phyloP scores from a whole-genome alignment of 495 filamentous ascomycete genomes.

The Penicillium goetzii region DNA sequence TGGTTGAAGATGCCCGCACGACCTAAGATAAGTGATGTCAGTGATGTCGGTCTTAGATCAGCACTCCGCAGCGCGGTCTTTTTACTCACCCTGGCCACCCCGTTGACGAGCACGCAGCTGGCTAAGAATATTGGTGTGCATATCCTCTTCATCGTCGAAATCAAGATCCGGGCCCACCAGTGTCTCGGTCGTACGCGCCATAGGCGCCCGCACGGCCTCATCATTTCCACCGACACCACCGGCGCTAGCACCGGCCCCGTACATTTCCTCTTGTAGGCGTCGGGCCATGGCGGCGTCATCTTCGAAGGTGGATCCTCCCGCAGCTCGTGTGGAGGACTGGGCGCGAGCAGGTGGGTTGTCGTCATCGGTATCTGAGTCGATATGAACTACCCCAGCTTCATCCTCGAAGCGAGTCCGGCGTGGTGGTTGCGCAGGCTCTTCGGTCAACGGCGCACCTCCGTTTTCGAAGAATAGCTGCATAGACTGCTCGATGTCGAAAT shows the following conservation, averaged over 20 bases:
- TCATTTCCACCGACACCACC: slow-evolving; percentile 42
- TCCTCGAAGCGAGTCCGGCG: slow-evolving; percentile 47
- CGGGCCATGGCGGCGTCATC: slow-evolving; percentile 94
- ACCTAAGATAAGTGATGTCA: slow-evolving; percentile 35
- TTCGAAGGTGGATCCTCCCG: slow-evolving; percentile 53
- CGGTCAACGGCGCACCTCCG: slow-evolving; percentile 58
- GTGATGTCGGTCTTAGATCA: slow-evolving; percentile 15
- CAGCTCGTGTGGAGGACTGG: slow-evolving; percentile 15
- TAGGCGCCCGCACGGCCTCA: slow-evolving; percentile 82
- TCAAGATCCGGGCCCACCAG: slow-evolving; percentile 74
- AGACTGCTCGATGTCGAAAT: slow-evolving; percentile 80
- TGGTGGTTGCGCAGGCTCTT: slow-evolving; percentile 39
- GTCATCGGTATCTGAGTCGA: slow-evolving; percentile 75
- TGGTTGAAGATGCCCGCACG: slow-evolving; percentile 86
- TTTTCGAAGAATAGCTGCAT: slow-evolving; percentile 89
- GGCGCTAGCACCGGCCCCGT: slow-evolving; percentile 51
- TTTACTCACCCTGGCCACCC: slow-evolving; percentile 43
- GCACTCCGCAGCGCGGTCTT: background rate
- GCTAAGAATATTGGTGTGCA: slow-evolving; percentile 65
- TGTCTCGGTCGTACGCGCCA: slow-evolving; percentile 88
- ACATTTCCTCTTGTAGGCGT: slow-evolving; percentile 89
- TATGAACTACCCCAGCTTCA: slow-evolving; percentile 64
- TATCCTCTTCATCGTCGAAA: slow-evolving; percentile 60
- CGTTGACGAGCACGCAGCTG: slow-evolving; percentile 63
- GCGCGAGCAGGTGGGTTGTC: slow-evolving; percentile 27